Conservation (phyloP, 257 asterid species). For the Nicotiana noctiflora region DNA sequence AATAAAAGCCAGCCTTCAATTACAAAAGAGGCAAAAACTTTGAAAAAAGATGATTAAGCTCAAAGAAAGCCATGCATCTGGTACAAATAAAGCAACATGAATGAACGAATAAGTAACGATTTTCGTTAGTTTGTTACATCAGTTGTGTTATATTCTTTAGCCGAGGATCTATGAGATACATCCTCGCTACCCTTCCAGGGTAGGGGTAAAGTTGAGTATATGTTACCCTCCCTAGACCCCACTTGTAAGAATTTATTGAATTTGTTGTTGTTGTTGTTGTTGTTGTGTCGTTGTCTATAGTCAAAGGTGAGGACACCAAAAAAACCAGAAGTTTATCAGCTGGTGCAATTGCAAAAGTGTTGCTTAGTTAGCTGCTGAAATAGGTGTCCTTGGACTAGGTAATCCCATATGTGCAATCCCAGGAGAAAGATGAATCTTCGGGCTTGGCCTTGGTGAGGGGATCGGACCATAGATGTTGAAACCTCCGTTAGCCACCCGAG, state of each 20-base stretch:
- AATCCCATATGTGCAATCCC: conserved; percentile 80
- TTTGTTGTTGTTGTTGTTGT: too few relatives aligned
- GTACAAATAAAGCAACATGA: conserved; percentile 21
- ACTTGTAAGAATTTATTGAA: too few relatives aligned
- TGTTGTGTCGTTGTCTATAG: neutral
- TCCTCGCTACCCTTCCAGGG: too few relatives aligned
- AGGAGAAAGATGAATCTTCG: conserved; percentile 71
- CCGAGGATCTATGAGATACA: too few relatives aligned
- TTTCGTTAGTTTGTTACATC: conserved; percentile 23
- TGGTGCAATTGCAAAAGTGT: neutral
- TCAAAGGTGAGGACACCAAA: conserved; percentile 2
- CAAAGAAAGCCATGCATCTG: conserved; percentile 13
- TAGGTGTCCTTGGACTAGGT: conserved; percentile 80
- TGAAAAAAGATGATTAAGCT: conserved; percentile 31
- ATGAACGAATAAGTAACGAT: conserved; percentile 38
- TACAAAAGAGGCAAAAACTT: conserved; percentile 28
- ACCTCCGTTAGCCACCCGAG: conserved; percentile 49
- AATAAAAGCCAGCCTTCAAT: conserved; percentile 14
- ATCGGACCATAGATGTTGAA: conserved; percentile 58
- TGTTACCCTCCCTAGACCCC: too few relatives aligned
- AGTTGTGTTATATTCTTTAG: too few relatives aligned
- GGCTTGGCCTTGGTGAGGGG: conserved; percentile 97
- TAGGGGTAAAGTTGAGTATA: too few relatives aligned
- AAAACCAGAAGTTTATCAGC: conserved; percentile 7
- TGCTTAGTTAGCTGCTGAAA: conserved; percentile 37